Evolutionary conservation across 176 grass and related monocot species (phyloP).

Genomic region (Urochloa ruziziensis): DNA sequence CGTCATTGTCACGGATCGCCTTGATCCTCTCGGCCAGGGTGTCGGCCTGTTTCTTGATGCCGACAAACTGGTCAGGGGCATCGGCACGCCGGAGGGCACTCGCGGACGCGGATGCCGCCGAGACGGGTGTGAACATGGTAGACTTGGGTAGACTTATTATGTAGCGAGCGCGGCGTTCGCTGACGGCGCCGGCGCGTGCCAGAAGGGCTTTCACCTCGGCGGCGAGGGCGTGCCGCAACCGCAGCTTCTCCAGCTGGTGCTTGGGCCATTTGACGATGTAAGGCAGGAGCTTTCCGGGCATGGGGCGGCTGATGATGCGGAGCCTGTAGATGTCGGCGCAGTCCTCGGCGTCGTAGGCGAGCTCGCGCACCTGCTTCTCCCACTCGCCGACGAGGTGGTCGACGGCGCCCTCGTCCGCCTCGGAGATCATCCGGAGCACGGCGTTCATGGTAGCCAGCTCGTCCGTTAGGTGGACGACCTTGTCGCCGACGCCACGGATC

Average conservation of each 20-base stretch:
- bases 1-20: no score
- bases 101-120: no score
- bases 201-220: no score
- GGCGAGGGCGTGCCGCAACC: no score
- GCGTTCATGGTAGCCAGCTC: not conserved
- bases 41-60: not conserved
- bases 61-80: not conserved
- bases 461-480: not conserved
- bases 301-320: not conserved
- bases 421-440: not conserved
- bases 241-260: no score
- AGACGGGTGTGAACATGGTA: no score
- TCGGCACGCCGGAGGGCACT: no score
- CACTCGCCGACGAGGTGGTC: not conserved
- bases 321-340: not conserved
- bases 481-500: not conserved
- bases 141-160: no score
- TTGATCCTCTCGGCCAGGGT: not conserved
- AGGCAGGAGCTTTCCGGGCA: no score
- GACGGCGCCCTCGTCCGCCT: not conserved
- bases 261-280: no score
- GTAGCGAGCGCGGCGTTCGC: no score
- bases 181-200: no score
- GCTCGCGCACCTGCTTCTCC: not conserved
- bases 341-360: not conserved